Evolutionary conservation across 345 rosid species (phyloP).

Genomic region (Xanthoceras sorbifolium): DNA sequence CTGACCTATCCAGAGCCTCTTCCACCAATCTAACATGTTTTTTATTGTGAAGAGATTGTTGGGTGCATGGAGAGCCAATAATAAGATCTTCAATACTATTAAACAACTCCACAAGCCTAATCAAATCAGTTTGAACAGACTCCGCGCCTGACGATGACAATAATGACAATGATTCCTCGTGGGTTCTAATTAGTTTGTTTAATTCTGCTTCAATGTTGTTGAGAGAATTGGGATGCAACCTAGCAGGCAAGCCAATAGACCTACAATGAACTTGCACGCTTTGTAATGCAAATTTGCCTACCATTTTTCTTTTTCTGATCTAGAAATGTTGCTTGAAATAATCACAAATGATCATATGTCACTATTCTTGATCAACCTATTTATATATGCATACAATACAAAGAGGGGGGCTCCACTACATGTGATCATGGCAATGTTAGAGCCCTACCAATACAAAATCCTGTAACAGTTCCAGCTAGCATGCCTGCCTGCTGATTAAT

Average conservation of each 20-base stretch:
- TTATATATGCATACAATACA: conserved; percentile 20
- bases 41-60: conserved; percentile 28
- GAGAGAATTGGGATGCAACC: conserved; percentile 33
- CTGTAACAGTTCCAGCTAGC: conserved; percentile 27
- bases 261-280: conserved; percentile 34
- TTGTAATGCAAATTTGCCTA: conserved; percentile 7
- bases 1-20: conserved; percentile 42
- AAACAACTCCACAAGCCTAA: conserved; percentile 40
- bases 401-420: conserved; percentile 8
- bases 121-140: conserved; percentile 32
- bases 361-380: conserved; percentile 2
- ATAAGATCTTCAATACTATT: conserved; percentile 37
- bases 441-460: conserved; percentile 20
- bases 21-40: conserved; percentile 29
- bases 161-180: conserved; percentile 5
- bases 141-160: conserved; percentile 13
- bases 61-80: conserved; percentile 35
- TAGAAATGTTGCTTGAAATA: conserved; percentile 8
- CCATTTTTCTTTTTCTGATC: conserved; percentile 9
- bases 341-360: not conserved
- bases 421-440: conserved; percentile 31
- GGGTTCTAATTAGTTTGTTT: conserved; percentile 26
- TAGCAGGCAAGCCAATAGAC: conserved; percentile 51
- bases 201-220: conserved; percentile 29
- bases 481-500: not conserved